A percentile compares a stretch with the other conserved stretches of the same genome.
Conservation (phyloP, 2,329 filamentous ascomycete species). For the Cercospora zeae-maydis region DNA sequence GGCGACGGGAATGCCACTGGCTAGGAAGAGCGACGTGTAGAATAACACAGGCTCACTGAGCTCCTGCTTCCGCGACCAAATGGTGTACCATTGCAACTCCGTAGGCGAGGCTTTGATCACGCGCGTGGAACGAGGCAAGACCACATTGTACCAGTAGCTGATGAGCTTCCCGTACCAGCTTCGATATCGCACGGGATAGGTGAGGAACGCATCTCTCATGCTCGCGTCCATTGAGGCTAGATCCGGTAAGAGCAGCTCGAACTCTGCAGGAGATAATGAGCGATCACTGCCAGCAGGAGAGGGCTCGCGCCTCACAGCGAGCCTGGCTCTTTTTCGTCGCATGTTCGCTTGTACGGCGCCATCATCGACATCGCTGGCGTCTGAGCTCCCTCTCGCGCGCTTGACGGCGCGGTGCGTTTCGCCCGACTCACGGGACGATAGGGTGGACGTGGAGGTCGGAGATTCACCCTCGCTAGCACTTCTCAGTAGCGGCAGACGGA, state of each 20-base stretch:
- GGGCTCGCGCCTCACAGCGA: slow-evolving; percentile 1
- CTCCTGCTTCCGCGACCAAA: slow-evolving; percentile 24
- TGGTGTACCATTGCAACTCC: slow-evolving; percentile 18
- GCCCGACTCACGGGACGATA: background rate
- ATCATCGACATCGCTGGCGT: background rate
- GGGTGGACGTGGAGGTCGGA: slow-evolving; percentile 1
- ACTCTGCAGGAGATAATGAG: slow-evolving; percentile 15
- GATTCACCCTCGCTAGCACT: slow-evolving; percentile 8
- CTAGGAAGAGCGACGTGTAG: slow-evolving; percentile 25
- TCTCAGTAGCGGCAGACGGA: slow-evolving; percentile 8
- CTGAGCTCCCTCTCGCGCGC: slow-evolving; percentile 6
- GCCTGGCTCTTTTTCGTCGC: slow-evolving; percentile 7
- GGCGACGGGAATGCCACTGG: slow-evolving; percentile 25
- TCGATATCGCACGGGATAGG: slow-evolving; percentile 24
- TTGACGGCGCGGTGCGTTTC: background rate
- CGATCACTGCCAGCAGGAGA: slow-evolving; percentile 13
- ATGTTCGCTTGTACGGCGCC: slow-evolving; percentile 12
- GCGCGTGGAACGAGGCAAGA: slow-evolving; percentile 14
- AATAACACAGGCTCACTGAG: slow-evolving; percentile 25
- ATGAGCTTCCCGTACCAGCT: slow-evolving; percentile 25
- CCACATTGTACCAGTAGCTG: slow-evolving; percentile 24
- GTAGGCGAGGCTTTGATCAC: slow-evolving; percentile 21
- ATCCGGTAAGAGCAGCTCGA: slow-evolving; percentile 16
- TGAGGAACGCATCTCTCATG: slow-evolving; percentile 24
- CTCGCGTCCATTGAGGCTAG: slow-evolving; percentile 19